A percentile compares a stretch with the other conserved stretches of the same genome.
Conservation (phyloP, 352 stramenopile species). For the Blastocystis sp. region DNA sequence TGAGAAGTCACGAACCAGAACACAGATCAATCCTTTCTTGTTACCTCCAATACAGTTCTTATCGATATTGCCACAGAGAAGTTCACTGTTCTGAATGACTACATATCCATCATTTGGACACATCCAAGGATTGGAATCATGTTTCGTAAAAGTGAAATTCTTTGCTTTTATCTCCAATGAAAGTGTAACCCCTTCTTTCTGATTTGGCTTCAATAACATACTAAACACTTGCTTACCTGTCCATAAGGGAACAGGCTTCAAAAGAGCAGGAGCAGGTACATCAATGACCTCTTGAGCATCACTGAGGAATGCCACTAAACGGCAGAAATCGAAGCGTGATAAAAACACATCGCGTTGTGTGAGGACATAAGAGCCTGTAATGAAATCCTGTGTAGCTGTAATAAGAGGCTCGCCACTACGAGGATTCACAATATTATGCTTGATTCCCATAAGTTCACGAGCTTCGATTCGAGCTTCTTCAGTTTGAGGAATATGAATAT, state of each 20-base stretch:
- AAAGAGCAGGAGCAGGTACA: slow-evolving; percentile 80
- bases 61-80: slow-evolving; percentile 93
- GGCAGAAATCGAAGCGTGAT: slow-evolving; percentile 90
- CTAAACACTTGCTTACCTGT: slow-evolving; percentile 95
- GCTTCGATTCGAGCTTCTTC: slow-evolving; percentile 95
- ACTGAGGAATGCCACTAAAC: slow-evolving; percentile 88
- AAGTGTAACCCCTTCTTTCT: slow-evolving; percentile 72
- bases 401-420: slow-evolving; percentile 95
- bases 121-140: slow-evolving; percentile 77
- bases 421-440: slow-evolving; percentile 94
- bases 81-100: slow-evolving; percentile 90
- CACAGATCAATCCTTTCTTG: slow-evolving; percentile 96
- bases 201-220: slow-evolving; percentile 82
- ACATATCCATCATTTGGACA: slow-evolving; percentile 97
- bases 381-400: slow-evolving; percentile 96
- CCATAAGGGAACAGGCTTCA: slow-evolving; percentile 86
- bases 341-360: slow-evolving; percentile 98
- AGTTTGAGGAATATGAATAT: slow-evolving; percentile 97
- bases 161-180: slow-evolving; percentile 73
- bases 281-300: slow-evolving; percentile 90
- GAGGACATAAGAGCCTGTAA: slow-evolving; percentile 94
- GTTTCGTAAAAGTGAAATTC: slow-evolving; percentile 65
- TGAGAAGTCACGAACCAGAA: slow-evolving; percentile 91
- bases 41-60: slow-evolving; percentile 97
- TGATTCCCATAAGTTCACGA: slow-evolving; percentile 92